These are phyloP conservation scores for Termitomyces sp. DNA, from an alignment of 768 basidiomycete species.

Conservation along the genomic window DNA sequence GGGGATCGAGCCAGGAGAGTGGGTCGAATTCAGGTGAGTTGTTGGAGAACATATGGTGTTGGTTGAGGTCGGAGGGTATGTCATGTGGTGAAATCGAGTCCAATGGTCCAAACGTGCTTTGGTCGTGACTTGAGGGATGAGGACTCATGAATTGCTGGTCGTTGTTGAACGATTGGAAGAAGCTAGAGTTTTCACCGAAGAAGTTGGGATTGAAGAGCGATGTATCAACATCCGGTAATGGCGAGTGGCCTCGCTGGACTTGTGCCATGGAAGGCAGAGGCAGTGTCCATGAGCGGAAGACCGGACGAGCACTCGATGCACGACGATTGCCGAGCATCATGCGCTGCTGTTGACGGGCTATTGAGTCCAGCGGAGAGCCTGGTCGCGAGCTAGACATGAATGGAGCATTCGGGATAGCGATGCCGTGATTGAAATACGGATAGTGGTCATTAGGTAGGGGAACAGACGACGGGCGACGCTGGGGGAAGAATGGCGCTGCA, in stretches of 20 bases:
- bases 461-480: conserved; percentile 57
- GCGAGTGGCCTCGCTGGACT: conserved; percentile 39
- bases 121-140: conserved; percentile 1
- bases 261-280: conserved; percentile 13
- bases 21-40: conserved; percentile 14
- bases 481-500: conserved; percentile 21
- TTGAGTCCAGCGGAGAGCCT: conserved; percentile 37
- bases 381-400: conserved; percentile 39
- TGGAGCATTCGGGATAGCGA: conserved; percentile 38
- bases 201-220: conserved; percentile 42
- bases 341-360: conserved; percentile 38
- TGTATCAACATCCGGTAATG: conserved; percentile 45
- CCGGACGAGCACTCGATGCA: conserved; percentile 43
- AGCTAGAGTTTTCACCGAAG: conserved; percentile 6
- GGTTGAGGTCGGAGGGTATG: not conserved
- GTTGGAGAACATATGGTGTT: conserved; percentile 10
- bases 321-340: conserved; percentile 40
- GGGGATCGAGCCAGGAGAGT: conserved; percentile 10
- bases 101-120: conserved; percentile 19
- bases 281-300: conserved; percentile 31
- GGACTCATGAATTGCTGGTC: conserved; percentile 13
- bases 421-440: conserved; percentile 23
- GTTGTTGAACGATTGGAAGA: conserved; percentile 1
- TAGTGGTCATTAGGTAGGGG: conserved; percentile 46
- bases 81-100: conserved; percentile 22